Conservation (phyloP, 2,329 filamentous ascomycete genomes). For the Epichloe baconii region DNA sequence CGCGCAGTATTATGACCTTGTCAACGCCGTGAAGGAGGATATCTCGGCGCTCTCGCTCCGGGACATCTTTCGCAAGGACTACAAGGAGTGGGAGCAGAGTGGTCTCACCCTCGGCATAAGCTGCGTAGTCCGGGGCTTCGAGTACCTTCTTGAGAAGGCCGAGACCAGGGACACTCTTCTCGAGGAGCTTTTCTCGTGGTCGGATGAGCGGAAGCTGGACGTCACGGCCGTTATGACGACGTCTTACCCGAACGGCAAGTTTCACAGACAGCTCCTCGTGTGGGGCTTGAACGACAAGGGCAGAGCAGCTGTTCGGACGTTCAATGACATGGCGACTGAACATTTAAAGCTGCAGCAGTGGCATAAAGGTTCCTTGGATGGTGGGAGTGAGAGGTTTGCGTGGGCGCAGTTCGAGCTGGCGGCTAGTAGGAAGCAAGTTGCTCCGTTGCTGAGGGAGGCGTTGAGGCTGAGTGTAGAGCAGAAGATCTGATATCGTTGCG, state of each 20-base stretch:
- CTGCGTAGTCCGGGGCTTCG: slow-evolving; percentile 48
- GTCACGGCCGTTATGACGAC: slow-evolving; percentile 58
- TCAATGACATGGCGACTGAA: slow-evolving; percentile 31
- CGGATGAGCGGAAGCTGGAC: slow-evolving; percentile 43
- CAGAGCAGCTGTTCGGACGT: slow-evolving; percentile 37
- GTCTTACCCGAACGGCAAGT: slow-evolving; percentile 38
- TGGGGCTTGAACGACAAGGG: slow-evolving; percentile 45
- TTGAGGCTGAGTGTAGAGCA: slow-evolving; percentile 20
- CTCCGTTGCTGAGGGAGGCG: slow-evolving; percentile 48
- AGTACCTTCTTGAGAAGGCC: slow-evolving; percentile 44
- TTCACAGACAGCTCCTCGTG: slow-evolving; percentile 54
- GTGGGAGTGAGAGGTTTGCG: slow-evolving; percentile 37
- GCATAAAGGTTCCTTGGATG: slow-evolving; percentile 34
- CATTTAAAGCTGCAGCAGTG: slow-evolving; percentile 45
- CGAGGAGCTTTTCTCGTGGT: slow-evolving; percentile 36
- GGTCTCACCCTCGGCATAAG: slow-evolving; percentile 51
- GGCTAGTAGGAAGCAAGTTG: slow-evolving; percentile 56
- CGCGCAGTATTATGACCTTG: slow-evolving; percentile 41
- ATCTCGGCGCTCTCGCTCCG: slow-evolving; percentile 45
- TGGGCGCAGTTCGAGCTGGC: slow-evolving; percentile 55
- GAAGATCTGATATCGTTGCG: neutral
- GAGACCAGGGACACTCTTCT: slow-evolving; percentile 33
- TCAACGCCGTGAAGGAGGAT: slow-evolving; percentile 54
- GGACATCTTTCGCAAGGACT: slow-evolving; percentile 69
- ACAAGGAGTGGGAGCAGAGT: slow-evolving; percentile 61